Percentiles rank a stretch among this genome's conserved stretches.
phyloP scores from a whole-genome alignment of 345 rosid species.

The Combretum micranthum region DNA sequence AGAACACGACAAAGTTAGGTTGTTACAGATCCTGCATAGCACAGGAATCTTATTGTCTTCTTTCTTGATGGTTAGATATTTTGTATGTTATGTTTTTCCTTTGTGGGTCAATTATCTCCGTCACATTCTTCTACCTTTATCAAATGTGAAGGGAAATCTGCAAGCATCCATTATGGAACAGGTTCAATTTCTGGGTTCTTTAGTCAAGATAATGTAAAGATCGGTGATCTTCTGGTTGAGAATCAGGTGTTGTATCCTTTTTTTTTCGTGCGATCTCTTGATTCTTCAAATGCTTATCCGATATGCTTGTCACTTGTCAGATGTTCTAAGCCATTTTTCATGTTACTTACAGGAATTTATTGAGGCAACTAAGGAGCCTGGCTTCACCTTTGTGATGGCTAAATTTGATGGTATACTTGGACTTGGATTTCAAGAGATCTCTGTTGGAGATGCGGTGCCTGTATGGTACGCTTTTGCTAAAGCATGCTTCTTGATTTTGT shows the following conservation, averaged over 20 bases:
- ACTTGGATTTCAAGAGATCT: slow-evolving; percentile 69
- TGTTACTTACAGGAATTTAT: slow-evolving; percentile 59
- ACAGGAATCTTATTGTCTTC: too few species aligned
- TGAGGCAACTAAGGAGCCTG: slow-evolving; percentile 81
- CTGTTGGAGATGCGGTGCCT: slow-evolving; percentile 57
- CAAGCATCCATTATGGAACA: slow-evolving; percentile 76
- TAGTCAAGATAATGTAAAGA: slow-evolving; percentile 65
- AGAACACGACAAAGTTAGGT: too few species aligned
- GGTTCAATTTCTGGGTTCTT: slow-evolving; percentile 86
- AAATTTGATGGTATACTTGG: slow-evolving; percentile 88
- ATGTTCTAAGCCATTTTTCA: too few species aligned
- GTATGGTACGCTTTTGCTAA: slow-evolving; percentile 33
- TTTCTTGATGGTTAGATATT: too few species aligned
- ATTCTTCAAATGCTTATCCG: not conserved
- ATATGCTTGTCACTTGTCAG: not conserved
- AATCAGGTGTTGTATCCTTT: slow-evolving; percentile 44
- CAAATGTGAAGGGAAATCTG: slow-evolving; percentile 37
- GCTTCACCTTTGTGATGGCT: slow-evolving; percentile 69
- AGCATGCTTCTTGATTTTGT: not conserved
- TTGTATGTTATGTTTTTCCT: not conserved
- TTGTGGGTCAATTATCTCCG: not conserved
- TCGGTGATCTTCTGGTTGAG: slow-evolving; percentile 76
- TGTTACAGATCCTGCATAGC: too few species aligned
- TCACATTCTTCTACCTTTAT: not conserved
- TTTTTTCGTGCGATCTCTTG: not conserved